phyloP scores from a whole-genome alignment of 2,329 filamentous ascomycete genomes.

The Gaeumannomyces sp. region DNA sequence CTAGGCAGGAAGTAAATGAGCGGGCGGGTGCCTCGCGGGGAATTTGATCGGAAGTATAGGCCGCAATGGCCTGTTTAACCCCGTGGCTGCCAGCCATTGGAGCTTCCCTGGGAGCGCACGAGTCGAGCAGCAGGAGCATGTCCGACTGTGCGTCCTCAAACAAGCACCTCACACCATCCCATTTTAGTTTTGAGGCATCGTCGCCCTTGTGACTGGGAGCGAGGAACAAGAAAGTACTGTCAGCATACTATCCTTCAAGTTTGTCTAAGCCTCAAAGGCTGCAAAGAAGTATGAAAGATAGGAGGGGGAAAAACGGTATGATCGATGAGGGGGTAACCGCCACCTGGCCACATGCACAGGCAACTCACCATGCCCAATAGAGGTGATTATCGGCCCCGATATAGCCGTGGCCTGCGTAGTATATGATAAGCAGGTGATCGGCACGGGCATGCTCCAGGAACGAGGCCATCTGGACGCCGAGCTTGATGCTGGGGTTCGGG shows the following conservation, averaged over 20 bases:
- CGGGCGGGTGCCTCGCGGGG: conserved; percentile 37
- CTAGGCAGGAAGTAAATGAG: conserved; percentile 53
- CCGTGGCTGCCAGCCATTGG: conserved; percentile 46
- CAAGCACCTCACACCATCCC: conserved; percentile 56
- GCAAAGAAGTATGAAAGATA: no score
- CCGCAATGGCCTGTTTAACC: conserved; percentile 57
- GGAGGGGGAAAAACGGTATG: background rate
- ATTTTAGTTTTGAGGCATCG: conserved; percentile 56
- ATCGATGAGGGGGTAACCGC: no score
- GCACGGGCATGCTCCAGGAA: conserved; percentile 52
- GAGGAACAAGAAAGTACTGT: conserved; percentile 13
- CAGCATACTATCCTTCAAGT: conserved; percentile 12
- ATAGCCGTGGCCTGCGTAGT: conserved; percentile 58
- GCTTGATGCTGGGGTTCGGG: conserved; percentile 53
- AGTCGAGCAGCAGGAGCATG: conserved; percentile 56
- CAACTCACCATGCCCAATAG: conserved; percentile 60
- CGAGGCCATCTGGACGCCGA: conserved; percentile 52
- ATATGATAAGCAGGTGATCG: conserved; percentile 57
- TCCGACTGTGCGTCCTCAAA: conserved; percentile 59
- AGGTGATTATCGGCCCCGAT: conserved; percentile 53
- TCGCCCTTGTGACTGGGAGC: conserved; percentile 45
- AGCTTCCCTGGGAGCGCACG: conserved; percentile 49
- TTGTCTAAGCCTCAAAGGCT: background rate
- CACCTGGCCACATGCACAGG: background rate
- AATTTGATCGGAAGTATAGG: conserved; percentile 47